phyloP scores from a whole-genome alignment of 805 yeast genomes.

The Kockiozyma suomiensis region DNA sequence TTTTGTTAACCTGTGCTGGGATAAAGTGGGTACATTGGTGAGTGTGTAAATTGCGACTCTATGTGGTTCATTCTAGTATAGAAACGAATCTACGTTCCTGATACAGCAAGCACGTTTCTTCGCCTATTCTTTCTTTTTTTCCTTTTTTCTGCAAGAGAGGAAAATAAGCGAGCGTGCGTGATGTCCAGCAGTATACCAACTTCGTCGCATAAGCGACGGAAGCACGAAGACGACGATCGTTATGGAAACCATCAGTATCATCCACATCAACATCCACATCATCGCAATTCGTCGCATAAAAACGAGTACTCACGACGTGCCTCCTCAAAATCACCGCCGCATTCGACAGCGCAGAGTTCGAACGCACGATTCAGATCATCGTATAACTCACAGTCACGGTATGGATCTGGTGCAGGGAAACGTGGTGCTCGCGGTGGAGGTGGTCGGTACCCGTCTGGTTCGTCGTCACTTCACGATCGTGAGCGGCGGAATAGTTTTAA shows the following conservation, averaged over 20 bases:
- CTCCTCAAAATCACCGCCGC: neutral
- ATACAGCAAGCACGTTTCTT: too few species aligned
- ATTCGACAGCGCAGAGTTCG: neutral
- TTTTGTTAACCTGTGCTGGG: too few species aligned
- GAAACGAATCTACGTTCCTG: too few species aligned
- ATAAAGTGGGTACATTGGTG: too few species aligned
- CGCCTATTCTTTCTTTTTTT: too few species aligned
- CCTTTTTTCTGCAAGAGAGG: too few species aligned
- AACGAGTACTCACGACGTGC: neutral
- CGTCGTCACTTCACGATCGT: neutral
- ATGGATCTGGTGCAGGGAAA: neutral
- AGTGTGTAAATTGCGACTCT: too few species aligned
- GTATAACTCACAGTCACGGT: neutral
- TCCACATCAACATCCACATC: neutral
- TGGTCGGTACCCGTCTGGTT: neutral
- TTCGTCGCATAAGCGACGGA: constrained; percentile 1
- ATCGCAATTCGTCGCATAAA: neutral
- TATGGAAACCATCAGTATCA: neutral
- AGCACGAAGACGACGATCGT: constrained; percentile 1
- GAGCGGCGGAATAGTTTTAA: neutral
- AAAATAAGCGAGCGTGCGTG: neutral
- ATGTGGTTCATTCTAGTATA: too few species aligned
- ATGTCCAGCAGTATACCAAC: neutral
- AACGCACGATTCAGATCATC: neutral
- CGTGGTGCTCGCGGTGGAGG: neutral